A percentile compares a stretch with the other conserved stretches of the same genome.
phyloP scores from a whole-genome alignment of 176 grass and related monocot genomes.

The Lolium rigidum region DNA sequence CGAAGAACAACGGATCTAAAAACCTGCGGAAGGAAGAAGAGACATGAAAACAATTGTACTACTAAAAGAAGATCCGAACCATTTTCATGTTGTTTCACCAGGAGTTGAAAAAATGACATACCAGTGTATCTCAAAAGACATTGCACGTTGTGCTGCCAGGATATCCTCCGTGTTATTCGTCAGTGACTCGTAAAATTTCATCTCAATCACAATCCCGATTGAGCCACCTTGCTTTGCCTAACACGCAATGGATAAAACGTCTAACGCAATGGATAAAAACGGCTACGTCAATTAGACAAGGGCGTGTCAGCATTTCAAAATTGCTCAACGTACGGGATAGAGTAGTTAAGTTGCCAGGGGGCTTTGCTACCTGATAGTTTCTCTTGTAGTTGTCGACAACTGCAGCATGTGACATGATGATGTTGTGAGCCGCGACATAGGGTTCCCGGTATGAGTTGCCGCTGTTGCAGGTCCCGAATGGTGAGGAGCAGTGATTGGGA shows the following conservation, averaged over 20 bases:
- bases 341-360: too few relatives aligned
- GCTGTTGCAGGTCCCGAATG: slow-evolving; percentile 51
- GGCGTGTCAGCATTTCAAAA: neutral
- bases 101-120: neutral
- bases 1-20: slow-evolving; percentile 61
- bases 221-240: slow-evolving; percentile 63
- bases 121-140: slow-evolving; percentile 42
- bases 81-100: too few relatives aligned
- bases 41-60: neutral
- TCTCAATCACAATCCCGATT: slow-evolving; percentile 49
- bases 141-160: slow-evolving; percentile 44
- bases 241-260: neutral
- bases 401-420: slow-evolving; percentile 65
- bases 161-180: slow-evolving; percentile 55
- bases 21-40: slow-evolving; percentile 46
- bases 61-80: neutral
- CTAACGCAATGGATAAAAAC: neutral
- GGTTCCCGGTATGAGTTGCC: slow-evolving; percentile 62
- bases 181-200: slow-evolving; percentile 58
- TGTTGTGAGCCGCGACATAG: slow-evolving; percentile 59
- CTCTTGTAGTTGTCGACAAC: slow-evolving; percentile 56
- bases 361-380: slow-evolving; percentile 55
- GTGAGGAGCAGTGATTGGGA: slow-evolving; percentile 56
- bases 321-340: too few relatives aligned
- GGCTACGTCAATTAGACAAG: neutral